Evolutionary conservation across 208 protist species (phyloP).

Genomic region (Trypanosoma lewisi): DNA sequence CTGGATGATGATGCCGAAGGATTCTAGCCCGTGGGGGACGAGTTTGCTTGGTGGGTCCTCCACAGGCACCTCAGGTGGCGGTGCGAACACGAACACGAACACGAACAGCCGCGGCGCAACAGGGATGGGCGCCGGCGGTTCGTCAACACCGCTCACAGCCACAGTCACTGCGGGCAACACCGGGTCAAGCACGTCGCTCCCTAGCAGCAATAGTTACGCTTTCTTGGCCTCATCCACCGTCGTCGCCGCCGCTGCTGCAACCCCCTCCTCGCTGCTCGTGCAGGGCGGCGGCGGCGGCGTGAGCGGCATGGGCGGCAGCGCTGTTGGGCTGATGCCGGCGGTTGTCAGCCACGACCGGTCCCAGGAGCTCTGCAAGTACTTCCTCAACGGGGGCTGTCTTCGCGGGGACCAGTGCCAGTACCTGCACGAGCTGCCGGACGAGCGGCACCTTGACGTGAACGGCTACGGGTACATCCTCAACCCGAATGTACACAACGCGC

Average conservation of each 20-base stretch:
- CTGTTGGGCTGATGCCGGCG: constrained; percentile 30
- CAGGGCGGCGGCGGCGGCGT: constrained; percentile 8
- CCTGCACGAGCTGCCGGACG: constrained; percentile 84
- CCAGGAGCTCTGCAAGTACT: constrained; percentile 88
- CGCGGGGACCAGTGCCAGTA: constrained; percentile 77
- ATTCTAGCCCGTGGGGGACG: constrained; percentile 21
- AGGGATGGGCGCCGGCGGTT: background rate
- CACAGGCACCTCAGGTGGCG: constrained; percentile 7
- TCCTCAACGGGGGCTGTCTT: constrained; percentile 86
- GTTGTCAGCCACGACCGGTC: constrained; percentile 59
- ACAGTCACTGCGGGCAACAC: background rate
- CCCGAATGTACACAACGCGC: constrained; percentile 85
- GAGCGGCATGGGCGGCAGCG: constrained; percentile 14
- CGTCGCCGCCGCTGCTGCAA: background rate
- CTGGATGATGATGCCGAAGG: constrained; percentile 22
- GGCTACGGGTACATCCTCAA: constrained; percentile 87
- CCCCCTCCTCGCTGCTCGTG: constrained; percentile 20
- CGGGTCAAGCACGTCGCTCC: background rate
- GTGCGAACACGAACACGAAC: constrained; percentile 8
- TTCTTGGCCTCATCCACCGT: constrained; percentile 26
- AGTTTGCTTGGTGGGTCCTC: constrained; percentile 12
- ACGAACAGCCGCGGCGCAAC: constrained; percentile 8
- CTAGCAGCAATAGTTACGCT: constrained; percentile 25
- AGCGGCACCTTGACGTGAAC: constrained; percentile 87
- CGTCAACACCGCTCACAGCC: background rate